A percentile compares a stretch with the other conserved stretches of the same genome.
Evolutionary conservation across 805 yeast species (phyloP).

Genomic region (Candida railenensis): DNA sequence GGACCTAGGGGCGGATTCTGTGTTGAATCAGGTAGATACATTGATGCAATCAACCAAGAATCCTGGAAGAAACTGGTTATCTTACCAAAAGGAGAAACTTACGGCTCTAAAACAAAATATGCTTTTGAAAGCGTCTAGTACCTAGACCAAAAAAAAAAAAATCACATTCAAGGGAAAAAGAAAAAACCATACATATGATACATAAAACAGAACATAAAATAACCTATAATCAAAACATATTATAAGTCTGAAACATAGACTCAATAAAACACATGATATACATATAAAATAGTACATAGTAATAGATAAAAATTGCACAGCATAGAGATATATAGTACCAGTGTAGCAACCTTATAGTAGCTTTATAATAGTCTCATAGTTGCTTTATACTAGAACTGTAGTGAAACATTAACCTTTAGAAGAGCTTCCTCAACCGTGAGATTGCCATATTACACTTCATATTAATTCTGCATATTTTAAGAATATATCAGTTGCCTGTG

Average conservation of each 20-base stretch:
- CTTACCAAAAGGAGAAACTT: conserved; percentile 46
- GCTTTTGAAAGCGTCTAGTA: conserved; percentile 9
- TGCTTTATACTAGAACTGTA: too few relatives aligned
- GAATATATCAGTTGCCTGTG: conserved; percentile 38
- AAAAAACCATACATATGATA: not conserved
- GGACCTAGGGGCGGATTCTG: conserved; percentile 54
- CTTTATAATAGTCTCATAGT: too few relatives aligned
- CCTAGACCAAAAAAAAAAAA: not conserved
- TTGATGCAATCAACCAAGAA: conserved; percentile 49
- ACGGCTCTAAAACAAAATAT: conserved; percentile 48
- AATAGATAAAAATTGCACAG: too few relatives aligned
- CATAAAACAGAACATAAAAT: too few relatives aligned
- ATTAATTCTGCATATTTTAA: not conserved
- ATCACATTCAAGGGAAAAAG: too few relatives aligned
- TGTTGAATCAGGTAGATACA: conserved; percentile 59
- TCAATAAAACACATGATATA: too few relatives aligned
- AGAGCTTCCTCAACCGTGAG: too few relatives aligned
- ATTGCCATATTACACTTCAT: not conserved
- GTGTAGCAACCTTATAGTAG: too few relatives aligned
- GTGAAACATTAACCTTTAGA: too few relatives aligned
- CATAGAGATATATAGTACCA: too few relatives aligned
- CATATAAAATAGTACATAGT: too few relatives aligned
- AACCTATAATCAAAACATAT: not conserved
- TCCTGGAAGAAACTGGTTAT: conserved; percentile 51
- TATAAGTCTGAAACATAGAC: too few relatives aligned